These are phyloP conservation scores for Penicillium italicum DNA, from an alignment of 2,329 filamentous ascomycete genomes.

Conservation along the genomic window DNA sequence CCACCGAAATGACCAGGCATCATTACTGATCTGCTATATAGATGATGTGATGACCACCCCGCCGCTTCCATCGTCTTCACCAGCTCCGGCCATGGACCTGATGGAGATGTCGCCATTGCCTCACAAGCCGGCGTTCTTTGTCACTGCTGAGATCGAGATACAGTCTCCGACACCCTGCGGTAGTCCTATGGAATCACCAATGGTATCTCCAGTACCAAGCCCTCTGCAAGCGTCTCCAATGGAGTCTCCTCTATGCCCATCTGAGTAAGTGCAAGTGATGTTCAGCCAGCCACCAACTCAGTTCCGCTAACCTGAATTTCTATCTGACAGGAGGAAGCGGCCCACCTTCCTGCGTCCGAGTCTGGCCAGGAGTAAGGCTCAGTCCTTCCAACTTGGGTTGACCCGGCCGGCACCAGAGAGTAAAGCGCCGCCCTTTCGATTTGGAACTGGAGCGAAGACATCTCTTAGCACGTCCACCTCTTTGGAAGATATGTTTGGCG, in stretches of 20 bases:
- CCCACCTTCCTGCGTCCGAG: conserved; percentile 69
- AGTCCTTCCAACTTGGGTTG: conserved; percentile 64
- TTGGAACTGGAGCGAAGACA: conserved; percentile 58
- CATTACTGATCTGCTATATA: conserved; percentile 31
- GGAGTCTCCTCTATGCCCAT: conserved; percentile 29
- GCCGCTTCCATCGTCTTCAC: conserved; percentile 78
- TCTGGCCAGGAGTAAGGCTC: conserved; percentile 69
- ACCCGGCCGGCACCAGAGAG: conserved; percentile 60
- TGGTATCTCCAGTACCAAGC: conserved; percentile 38
- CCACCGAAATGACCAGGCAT: neutral
- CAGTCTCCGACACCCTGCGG: conserved; percentile 67
- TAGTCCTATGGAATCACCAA: conserved; percentile 44
- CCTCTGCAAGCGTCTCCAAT: conserved; percentile 40
- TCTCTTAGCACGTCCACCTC: conserved; percentile 61
- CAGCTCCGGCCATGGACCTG: conserved; percentile 64
- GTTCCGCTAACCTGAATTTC: conserved; percentile 20
- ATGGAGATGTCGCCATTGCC: conserved; percentile 95
- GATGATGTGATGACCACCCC: conserved; percentile 78
- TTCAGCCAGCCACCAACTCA: neutral
- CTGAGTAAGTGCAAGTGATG: conserved; percentile 34
- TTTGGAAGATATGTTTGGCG: conserved; percentile 74
- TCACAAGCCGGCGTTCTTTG: conserved; percentile 71
- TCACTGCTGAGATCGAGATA: conserved; percentile 59
- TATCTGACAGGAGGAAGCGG: conserved; percentile 58
- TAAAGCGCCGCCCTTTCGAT: conserved; percentile 70